Base-by-base conservation (phyloP, 331 rosid genomes). In the Arachis monticola region DNA sequence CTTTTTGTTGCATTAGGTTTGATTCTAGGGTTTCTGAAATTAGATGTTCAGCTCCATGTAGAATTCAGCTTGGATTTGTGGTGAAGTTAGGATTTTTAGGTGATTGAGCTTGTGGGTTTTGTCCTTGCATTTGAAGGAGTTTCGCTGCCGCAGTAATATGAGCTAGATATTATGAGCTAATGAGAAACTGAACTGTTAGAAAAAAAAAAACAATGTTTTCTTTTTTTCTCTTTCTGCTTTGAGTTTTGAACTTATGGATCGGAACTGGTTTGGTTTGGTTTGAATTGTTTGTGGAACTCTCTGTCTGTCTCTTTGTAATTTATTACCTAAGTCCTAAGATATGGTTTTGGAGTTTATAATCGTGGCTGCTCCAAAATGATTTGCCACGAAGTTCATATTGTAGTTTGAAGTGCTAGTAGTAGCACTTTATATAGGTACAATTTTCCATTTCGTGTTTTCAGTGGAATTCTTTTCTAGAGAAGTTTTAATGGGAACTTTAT, bases 1-100 rank as follows among this genome's bases (percentile, higher is more conserved):
- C 79, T 76, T 77, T 76, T 69, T 85, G 62, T 73, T 10, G 63
- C 73, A 64, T 82, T 87, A 77, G 96, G 86, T 87, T 88, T 65
- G 87, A 72, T 77, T 70, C 64, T 69, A 79, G 79, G 67, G 77
- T 68, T 44, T 63, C 42, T 64, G 69, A 63, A 57, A 64, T 73
- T 73, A 70, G 46, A 67, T 74, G 46, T 83, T 74, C 13, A 61
- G 11, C 41, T 30, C 72, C 72, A 17, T 70, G 72, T 71, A 51
- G 66, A 61, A 59, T 74, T 8, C 74, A 64, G 77, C 70, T 82
- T 72, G 53, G 82, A 77, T 84, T 85, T 81, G 52, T 45, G 12
- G 55, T 52, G 11, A 31, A 68, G 72, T 62, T 79, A 75, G 71
- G 73, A 73, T 53, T 73, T 78, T 66, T 50, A 50, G 78, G 82